These are phyloP conservation scores for Besnoitia besnoiti DNA, from an alignment of 169 alveolate species.

Conservation along the genomic window DNA sequence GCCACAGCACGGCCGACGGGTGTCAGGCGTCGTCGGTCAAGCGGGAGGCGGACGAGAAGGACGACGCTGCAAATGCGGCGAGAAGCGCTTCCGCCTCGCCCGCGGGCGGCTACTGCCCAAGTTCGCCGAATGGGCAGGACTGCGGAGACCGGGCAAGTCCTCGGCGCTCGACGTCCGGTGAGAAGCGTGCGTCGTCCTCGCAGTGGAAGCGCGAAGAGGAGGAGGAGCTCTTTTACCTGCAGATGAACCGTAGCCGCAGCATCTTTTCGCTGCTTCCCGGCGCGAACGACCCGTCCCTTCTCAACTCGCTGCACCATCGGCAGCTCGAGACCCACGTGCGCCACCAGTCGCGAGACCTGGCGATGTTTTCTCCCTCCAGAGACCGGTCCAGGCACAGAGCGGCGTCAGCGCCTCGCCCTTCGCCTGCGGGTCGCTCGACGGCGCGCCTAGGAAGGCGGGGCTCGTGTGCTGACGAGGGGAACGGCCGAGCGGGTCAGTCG, in stretches of 20 bases:
- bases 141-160: too few species aligned
- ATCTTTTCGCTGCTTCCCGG: constrained; percentile 31
- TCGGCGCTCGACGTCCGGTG: neutral
- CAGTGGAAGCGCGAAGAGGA: constrained; percentile 21
- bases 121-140: neutral
- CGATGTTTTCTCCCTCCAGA: neutral
- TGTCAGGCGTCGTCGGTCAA: too few species aligned
- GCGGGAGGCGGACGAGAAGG: neutral
- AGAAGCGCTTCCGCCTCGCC: neutral
- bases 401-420: neutral
- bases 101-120: neutral
- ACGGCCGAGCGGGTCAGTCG: neutral
- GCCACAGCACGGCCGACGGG: too few species aligned
- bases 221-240: neutral
- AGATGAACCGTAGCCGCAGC: neutral
- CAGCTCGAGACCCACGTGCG: neutral
- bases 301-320: neutral
- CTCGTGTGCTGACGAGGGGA: neutral
- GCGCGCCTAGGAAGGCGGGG: neutral
- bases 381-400: neutral
- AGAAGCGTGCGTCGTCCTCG: neutral
- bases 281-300: constrained; percentile 1
- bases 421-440: neutral
- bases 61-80: neutral
- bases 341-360: constrained; percentile 4